Conservation (phyloP, 129 eudicot genomes). For the Flaveria bidentis region DNA sequence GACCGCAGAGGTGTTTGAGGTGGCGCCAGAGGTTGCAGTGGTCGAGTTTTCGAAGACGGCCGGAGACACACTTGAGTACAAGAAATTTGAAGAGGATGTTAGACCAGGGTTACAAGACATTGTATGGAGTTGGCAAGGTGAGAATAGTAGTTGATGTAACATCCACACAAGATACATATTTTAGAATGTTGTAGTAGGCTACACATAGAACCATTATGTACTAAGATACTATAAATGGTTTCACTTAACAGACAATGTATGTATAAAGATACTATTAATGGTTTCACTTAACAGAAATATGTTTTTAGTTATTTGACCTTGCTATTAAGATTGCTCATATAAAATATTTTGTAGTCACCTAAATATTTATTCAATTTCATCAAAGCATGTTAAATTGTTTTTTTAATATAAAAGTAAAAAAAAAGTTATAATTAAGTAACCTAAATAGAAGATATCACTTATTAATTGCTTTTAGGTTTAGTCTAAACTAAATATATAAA, state of each 20-base stretch:
- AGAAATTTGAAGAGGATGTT: slow-evolving; percentile 62
- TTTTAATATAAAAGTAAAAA: no score
- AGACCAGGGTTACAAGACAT: slow-evolving; percentile 72
- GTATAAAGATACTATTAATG: slow-evolving; percentile 20
- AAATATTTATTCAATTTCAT: no score
- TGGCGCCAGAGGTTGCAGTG: slow-evolving; percentile 59
- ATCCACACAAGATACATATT: slow-evolving; percentile 16
- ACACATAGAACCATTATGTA: slow-evolving; percentile 19
- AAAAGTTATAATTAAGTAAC: no score
- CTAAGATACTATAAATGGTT: slow-evolving; percentile 14
- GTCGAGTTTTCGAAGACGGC: slow-evolving; percentile 36
- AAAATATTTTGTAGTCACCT: no score
- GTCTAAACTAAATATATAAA: no score
- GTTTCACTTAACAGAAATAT: background rate
- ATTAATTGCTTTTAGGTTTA: no score
- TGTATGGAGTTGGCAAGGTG: slow-evolving; percentile 97
- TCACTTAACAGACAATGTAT: slow-evolving; percentile 4
- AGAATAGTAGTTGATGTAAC: slow-evolving; percentile 32
- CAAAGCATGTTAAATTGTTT: no score
- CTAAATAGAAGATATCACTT: no score
- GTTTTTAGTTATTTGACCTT: background rate
- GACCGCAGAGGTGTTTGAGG: slow-evolving; percentile 34
- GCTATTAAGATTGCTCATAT: no score
- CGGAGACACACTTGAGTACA: slow-evolving; percentile 72
- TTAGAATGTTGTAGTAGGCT: slow-evolving; percentile 12